A percentile compares a stretch with the other conserved stretches of the same genome.
Evolutionary conservation across 371 early-diverging fungal genomes (phyloP).

Genomic region (Actinomortierella wolfii): DNA sequence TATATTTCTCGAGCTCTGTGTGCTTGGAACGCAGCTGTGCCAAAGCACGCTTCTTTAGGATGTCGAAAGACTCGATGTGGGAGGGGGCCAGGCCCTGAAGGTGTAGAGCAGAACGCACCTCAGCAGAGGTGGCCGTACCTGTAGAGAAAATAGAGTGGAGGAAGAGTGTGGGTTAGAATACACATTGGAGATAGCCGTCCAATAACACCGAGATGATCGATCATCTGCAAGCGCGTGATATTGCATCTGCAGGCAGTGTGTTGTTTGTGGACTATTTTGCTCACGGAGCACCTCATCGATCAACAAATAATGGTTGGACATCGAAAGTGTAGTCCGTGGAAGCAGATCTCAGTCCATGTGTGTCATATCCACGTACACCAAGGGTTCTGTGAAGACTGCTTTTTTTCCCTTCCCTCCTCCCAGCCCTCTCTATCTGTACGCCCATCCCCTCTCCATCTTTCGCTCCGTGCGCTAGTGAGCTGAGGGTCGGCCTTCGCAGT

Average conservation of each 20-base stretch:
- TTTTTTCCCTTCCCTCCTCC: too few species aligned
- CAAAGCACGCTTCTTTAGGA: constrained; percentile 76
- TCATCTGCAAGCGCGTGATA: not conserved
- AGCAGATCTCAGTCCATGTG: too few species aligned
- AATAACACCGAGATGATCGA: not conserved
- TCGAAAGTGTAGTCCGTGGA: too few species aligned
- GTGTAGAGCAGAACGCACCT: constrained; percentile 57
- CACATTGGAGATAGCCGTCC: not conserved
- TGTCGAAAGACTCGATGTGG: constrained; percentile 69
- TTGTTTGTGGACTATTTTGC: constrained; percentile 1
- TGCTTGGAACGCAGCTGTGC: constrained; percentile 67
- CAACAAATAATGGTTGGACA: too few species aligned
- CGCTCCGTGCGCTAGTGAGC: too few species aligned
- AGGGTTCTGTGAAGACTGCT: too few species aligned
- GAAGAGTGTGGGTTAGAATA: not conserved
- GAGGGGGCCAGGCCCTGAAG: constrained; percentile 74
- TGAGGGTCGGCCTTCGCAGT: too few species aligned
- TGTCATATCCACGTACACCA: too few species aligned
- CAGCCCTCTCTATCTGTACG: too few species aligned
- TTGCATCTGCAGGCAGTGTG: not conserved
- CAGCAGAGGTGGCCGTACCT: constrained; percentile 59
- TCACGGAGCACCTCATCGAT: not conserved
- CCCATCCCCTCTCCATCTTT: too few species aligned
- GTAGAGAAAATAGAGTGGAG: constrained; percentile 1
- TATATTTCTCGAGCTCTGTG: constrained; percentile 76